phyloP scores from a whole-genome alignment of 2,329 filamentous ascomycete species.

The Fusarium poae region DNA sequence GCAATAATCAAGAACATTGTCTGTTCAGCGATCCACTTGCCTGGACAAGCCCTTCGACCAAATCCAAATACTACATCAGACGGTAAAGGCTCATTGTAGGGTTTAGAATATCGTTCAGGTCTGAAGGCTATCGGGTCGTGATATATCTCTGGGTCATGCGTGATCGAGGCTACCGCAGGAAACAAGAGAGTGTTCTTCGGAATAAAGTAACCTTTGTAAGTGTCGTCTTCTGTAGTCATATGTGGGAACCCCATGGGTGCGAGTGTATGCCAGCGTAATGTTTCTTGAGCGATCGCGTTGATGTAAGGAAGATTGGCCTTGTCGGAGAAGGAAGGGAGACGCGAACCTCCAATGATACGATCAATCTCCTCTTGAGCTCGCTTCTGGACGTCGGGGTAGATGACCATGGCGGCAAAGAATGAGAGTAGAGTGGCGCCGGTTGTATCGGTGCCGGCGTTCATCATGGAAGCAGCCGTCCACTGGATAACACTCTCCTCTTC shows the following conservation, averaged over 20 bases:
- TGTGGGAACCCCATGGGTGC: constrained; percentile 55
- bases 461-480: constrained; percentile 32
- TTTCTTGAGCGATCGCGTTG: constrained; percentile 50
- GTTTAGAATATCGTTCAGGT: constrained; percentile 40
- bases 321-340: constrained; percentile 60
- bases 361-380: constrained; percentile 59
- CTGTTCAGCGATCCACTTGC: constrained; percentile 50
- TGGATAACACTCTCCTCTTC: constrained; percentile 23
- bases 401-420: constrained; percentile 61
- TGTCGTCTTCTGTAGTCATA: constrained; percentile 50
- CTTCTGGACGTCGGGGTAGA: constrained; percentile 58
- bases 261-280: constrained; percentile 50
- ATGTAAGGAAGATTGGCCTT: constrained; percentile 60
- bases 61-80: constrained; percentile 51
- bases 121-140: constrained; percentile 55
- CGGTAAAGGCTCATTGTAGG: constrained; percentile 50
- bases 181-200: constrained; percentile 47
- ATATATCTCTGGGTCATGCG: constrained; percentile 56
- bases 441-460: constrained; percentile 53
- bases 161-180: background rate
- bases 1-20: constrained; percentile 54
- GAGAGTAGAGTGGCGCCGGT: constrained; percentile 49
- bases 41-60: constrained; percentile 55
- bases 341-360: constrained; percentile 56
- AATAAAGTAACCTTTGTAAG: constrained; percentile 42